Percentiles rank a stretch among this genome's conserved stretches.
Conservation (phyloP, 768 basidiomycete species). For the Leccinum truebloodii region DNA sequence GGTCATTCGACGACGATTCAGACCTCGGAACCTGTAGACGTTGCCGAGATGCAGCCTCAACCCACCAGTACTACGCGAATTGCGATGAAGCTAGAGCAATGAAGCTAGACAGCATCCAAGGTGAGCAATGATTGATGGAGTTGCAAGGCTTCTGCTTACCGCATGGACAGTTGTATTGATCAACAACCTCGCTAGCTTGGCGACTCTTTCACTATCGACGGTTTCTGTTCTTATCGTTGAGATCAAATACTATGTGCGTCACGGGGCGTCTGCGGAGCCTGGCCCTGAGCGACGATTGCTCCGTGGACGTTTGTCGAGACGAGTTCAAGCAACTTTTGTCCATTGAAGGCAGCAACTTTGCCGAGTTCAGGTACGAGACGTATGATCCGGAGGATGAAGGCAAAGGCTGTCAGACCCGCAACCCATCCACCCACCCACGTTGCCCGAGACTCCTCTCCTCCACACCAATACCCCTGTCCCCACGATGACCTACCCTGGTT, state of each 20-base stretch:
- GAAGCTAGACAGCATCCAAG: slow-evolving; percentile 81
- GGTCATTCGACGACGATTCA: slow-evolving; percentile 12
- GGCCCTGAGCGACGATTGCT: slow-evolving; percentile 74
- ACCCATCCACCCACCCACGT: slow-evolving; percentile 38
- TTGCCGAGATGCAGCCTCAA: slow-evolving; percentile 3
- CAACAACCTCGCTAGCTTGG: slow-evolving; percentile 67
- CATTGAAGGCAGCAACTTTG: slow-evolving; percentile 93
- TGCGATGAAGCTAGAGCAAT: slow-evolving; percentile 82
- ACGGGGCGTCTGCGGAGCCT: slow-evolving; percentile 83
- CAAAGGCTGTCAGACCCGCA: slow-evolving; percentile 37
- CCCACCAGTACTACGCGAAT: slow-evolving; percentile 70
- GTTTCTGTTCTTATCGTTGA: slow-evolving; percentile 79
- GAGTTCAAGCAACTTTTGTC: slow-evolving; percentile 86
- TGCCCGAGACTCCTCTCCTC: slow-evolving; percentile 55
- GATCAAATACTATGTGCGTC: slow-evolving; percentile 71
- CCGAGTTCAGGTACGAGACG: slow-evolving; percentile 92
- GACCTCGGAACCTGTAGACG: slow-evolving; percentile 10
- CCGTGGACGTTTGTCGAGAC: slow-evolving; percentile 48
- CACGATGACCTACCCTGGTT: slow-evolving; percentile 57
- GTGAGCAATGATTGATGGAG: slow-evolving; percentile 40
- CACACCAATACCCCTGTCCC: slow-evolving; percentile 58
- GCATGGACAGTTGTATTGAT: slow-evolving; percentile 65
- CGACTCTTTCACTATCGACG: slow-evolving; percentile 87
- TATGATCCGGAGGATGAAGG: slow-evolving; percentile 70
- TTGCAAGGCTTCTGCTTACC: slow-evolving; percentile 13